Percentiles rank a stretch among this genome's conserved stretches.
Conservation (phyloP, 805 yeast species). For the Lipomyces sp. region DNA sequence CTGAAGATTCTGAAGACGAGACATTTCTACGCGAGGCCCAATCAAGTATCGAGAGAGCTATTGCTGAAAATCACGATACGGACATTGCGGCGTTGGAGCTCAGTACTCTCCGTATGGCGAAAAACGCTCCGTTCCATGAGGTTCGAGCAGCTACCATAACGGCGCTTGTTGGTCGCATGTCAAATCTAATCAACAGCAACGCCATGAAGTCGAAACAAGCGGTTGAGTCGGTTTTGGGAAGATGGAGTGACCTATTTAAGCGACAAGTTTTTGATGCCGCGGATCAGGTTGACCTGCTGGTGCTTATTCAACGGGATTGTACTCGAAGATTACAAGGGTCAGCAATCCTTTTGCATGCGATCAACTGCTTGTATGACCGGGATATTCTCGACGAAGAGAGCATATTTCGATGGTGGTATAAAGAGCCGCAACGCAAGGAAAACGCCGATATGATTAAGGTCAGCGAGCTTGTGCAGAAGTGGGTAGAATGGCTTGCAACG, state of each 20-base stretch:
- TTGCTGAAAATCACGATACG: slow-evolving; percentile 86
- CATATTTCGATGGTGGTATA: slow-evolving; percentile 79
- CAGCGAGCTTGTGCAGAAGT: slow-evolving; percentile 59
- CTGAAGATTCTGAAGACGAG: slow-evolving; percentile 28
- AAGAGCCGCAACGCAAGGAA: slow-evolving; percentile 42
- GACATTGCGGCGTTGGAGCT: slow-evolving; percentile 91
- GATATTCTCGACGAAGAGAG: slow-evolving; percentile 82
- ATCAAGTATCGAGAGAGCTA: slow-evolving; percentile 87
- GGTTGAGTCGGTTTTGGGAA: slow-evolving; percentile 64
- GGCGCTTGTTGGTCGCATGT: slow-evolving; percentile 67
- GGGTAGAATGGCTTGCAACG: slow-evolving; percentile 82
- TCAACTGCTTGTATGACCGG: slow-evolving; percentile 67
- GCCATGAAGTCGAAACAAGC: slow-evolving; percentile 77
- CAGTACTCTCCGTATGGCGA: slow-evolving; percentile 93
- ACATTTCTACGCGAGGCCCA: slow-evolving; percentile 61
- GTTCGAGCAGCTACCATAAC: slow-evolving; percentile 77
- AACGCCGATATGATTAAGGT: slow-evolving; percentile 45
- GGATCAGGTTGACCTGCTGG: slow-evolving; percentile 72
- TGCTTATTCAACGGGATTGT: slow-evolving; percentile 46
- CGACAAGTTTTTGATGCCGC: slow-evolving; percentile 80
- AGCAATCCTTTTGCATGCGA: slow-evolving; percentile 48
- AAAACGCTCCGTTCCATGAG: slow-evolving; percentile 92
- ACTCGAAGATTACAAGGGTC: slow-evolving; percentile 44
- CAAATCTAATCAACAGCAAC: slow-evolving; percentile 71
- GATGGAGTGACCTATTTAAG: slow-evolving; percentile 78